Evolutionary conservation across 2,329 filamentous ascomycete species (phyloP), one percentile per base, ranked within the genome.

Genomic region (Pyrenophora tritici-repentis): DNA sequence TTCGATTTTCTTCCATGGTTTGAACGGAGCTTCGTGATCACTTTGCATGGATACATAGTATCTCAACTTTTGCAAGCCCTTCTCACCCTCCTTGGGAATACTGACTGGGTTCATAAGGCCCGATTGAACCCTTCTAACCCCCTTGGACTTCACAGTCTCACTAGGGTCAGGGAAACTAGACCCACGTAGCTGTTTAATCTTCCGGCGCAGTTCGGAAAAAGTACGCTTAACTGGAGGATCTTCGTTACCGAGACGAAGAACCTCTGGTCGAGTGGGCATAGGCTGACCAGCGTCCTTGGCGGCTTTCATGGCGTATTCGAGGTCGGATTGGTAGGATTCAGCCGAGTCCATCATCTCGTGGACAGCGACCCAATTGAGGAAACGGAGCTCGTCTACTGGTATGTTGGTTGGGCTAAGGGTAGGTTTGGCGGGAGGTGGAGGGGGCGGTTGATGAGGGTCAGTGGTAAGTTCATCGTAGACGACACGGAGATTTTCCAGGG

Each of bases 361-460:
- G 39, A 82, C 68, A 6, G 66, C 67, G 40, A 74, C 68, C 80
- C 80, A 83, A 50, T 80, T 80, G 51, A 75, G 71, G 62, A 78
- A 82, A 32, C 80, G 75, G 12, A 81, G 65, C 17, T 76, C 70
- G 33, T 74, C 74, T 12, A 80, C 61, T 0, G 76, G 69, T 24
- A 79, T 71, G 12, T 75, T 75, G 1, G 75, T 76, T 2, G 68
- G 35, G 33, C 66, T 71, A n/a, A 66, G 36, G 8, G 55, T 50
- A 14, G 43, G 24, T 13, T 55, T 41, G 6, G 34, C 14, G 12
- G 50, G 34, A 13, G 53, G 51, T 7, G 54, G 43, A 10, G 63
- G 58, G 10, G 59, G 56, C 4, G 69, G 70, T 41, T 72, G 66
- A 41, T 64, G 57, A 7, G 67, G 71, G 46, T 78, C 77, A 12